These are phyloP conservation scores for Suhomyces panamericanus DNA, from an alignment of 1,139 yeast species.

Conservation along the genomic window DNA sequence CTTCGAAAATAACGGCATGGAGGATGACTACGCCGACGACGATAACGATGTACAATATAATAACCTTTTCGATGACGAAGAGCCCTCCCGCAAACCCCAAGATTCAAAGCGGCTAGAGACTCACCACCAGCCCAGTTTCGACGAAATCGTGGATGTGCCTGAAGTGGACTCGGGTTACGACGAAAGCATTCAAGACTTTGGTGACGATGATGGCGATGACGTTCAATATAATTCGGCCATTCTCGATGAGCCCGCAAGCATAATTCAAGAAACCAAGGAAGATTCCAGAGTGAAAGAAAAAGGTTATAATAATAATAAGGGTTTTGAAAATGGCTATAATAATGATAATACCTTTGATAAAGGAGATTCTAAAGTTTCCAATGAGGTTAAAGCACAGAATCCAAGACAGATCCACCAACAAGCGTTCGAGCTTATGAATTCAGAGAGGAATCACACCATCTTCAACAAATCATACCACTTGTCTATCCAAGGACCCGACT, in stretches of 20 bases:
- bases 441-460: not conserved
- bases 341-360: too few relatives aligned
- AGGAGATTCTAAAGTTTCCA: too few relatives aligned
- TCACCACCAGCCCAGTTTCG: not conserved
- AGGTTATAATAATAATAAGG: too few relatives aligned
- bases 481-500: constrained; percentile 29
- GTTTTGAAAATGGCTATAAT: too few relatives aligned
- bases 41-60: constrained; percentile 43
- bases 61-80: constrained; percentile 23
- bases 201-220: not conserved
- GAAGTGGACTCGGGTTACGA: not conserved
- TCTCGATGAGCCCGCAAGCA: not conserved
- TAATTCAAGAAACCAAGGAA: too few relatives aligned
- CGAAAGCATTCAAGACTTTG: not conserved
- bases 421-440: not conserved
- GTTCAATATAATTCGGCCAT: constrained; percentile 2
- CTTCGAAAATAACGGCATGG: constrained; percentile 48
- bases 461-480: constrained; percentile 33
- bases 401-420: too few relatives aligned
- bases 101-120: too few relatives aligned
- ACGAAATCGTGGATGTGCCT: not conserved
- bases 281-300: too few relatives aligned
- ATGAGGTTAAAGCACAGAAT: too few relatives aligned
- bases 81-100: not conserved
- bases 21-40: constrained; percentile 46